These are phyloP conservation scores for Epichloe sp. DNA, from an alignment of 2,329 filamentous ascomycete species.

Conservation along the genomic window DNA sequence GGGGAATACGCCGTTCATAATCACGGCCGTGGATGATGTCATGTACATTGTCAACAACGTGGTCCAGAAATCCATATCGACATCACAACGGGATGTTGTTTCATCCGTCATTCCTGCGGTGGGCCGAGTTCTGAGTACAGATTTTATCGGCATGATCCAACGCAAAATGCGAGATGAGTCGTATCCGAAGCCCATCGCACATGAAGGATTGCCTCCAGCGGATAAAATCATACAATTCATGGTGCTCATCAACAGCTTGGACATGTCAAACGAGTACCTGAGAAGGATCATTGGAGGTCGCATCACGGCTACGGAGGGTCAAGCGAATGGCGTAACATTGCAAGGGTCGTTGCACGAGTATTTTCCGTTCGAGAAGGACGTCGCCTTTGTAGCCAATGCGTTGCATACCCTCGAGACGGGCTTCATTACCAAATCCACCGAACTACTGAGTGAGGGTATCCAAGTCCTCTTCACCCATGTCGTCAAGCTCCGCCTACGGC, in stretches of 20 bases:
- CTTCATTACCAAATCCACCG: constrained; percentile 66
- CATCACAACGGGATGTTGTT: constrained; percentile 68
- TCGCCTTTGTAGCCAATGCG: constrained; percentile 51
- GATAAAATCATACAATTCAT: constrained; percentile 81
- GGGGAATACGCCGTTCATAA: constrained; percentile 74
- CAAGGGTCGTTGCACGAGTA: constrained; percentile 41
- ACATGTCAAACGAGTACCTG: constrained; percentile 84
- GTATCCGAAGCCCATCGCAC: constrained; percentile 68
- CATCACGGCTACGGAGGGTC: constrained; percentile 32
- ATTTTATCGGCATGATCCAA: constrained; percentile 95
- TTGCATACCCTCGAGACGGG: constrained; percentile 56
- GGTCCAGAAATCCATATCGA: constrained; percentile 73
- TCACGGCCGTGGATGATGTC: constrained; percentile 91
- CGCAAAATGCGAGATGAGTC: constrained; percentile 95
- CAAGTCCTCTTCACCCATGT: constrained; percentile 80
- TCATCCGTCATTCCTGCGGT: constrained; percentile 67
- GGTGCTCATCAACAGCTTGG: constrained; percentile 88
- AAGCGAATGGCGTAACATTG: constrained; percentile 21
- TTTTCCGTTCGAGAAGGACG: constrained; percentile 73
- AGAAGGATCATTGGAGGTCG: constrained; percentile 67
- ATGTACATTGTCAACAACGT: constrained; percentile 98
- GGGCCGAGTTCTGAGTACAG: constrained; percentile 65
- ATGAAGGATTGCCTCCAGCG: constrained; percentile 75
- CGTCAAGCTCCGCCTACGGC: constrained; percentile 70
- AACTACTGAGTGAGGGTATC: constrained; percentile 73